Percentiles rank a stretch among this genome's conserved stretches.
These are phyloP conservation scores for Claviceps lovelessii DNA, from an alignment of 2,329 filamentous ascomycete genomes.

Conservation along the genomic window DNA sequence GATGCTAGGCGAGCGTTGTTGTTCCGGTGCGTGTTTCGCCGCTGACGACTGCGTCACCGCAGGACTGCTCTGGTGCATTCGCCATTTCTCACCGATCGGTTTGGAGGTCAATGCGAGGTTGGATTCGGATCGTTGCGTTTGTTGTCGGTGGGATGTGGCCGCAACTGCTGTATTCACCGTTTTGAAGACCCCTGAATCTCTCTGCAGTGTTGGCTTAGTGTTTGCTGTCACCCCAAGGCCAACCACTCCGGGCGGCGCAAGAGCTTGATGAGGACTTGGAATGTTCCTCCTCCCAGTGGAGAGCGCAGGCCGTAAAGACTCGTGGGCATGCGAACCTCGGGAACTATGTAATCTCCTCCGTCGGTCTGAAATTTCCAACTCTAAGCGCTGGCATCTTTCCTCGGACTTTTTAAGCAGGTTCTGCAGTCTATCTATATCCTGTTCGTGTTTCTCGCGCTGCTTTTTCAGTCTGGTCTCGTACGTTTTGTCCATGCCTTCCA, in stretches of 20 bases:
- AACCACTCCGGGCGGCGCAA: not conserved
- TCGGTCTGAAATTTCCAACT: conserved; percentile 12
- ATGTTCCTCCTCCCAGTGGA: not conserved
- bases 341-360: conserved; percentile 9
- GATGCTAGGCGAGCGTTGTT: conserved; percentile 14
- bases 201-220: conserved; percentile 2
- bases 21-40: conserved; percentile 1
- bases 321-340: conserved; percentile 4
- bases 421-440: conserved; percentile 19
- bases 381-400: conserved; percentile 16
- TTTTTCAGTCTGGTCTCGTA: conserved; percentile 25
- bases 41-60: not conserved
- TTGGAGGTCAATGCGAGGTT: not conserved
- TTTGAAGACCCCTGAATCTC: not conserved
- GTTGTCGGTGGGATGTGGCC: not conserved
- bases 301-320: not conserved
- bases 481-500: conserved; percentile 26
- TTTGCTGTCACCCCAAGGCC: not conserved
- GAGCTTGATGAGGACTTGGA: not conserved
- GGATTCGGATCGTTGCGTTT: not conserved
- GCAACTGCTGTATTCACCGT: not conserved
- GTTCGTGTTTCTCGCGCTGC: conserved; percentile 20
- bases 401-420: conserved; percentile 22
- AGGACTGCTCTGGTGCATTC: not conserved
- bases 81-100: not conserved